A percentile compares a stretch with the other conserved stretches of the same genome.
Conservation (phyloP, 2,329 filamentous ascomycete genomes). For the Pyrenophora teres region DNA sequence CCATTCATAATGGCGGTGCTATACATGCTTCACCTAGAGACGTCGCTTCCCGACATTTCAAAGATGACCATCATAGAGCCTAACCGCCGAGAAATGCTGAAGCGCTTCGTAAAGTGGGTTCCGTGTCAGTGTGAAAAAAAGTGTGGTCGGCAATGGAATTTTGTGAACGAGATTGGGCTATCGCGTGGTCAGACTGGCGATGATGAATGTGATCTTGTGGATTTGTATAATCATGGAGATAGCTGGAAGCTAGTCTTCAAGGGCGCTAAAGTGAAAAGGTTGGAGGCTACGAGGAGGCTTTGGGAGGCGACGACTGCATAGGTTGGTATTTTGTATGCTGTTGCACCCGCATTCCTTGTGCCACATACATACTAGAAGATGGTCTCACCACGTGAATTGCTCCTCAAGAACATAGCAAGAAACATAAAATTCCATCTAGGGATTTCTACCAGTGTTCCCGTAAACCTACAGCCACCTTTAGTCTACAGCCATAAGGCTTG, state of each 20-base stretch:
- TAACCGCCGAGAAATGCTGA: constrained; percentile 10
- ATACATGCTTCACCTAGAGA: constrained; percentile 12
- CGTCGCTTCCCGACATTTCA: not conserved
- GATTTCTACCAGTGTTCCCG: no score
- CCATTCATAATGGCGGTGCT: constrained; percentile 10
- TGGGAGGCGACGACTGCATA: constrained; percentile 5
- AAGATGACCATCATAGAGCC: constrained; percentile 2
- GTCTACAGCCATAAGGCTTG: no score
- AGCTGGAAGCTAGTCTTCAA: constrained; percentile 8
- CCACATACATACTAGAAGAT: not conserved
- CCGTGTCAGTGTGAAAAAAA: constrained; percentile 2
- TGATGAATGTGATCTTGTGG: constrained; percentile 1
- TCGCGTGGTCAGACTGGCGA: constrained; percentile 1
- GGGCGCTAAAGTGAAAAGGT: not conserved
- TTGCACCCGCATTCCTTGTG: not conserved
- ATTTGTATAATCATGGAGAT: not conserved
- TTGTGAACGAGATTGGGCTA: constrained; percentile 8
- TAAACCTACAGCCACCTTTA: no score
- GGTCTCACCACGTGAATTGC: no score
- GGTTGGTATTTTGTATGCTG: not conserved
- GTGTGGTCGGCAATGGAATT: not conserved
- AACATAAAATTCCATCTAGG: no score
- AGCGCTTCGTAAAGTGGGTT: constrained; percentile 9
- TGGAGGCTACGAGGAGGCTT: constrained; percentile 5
- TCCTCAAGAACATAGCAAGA: no score